Evolutionary conservation across 805 yeast species (phyloP), one percentile per base, ranked within the genome.

Genomic region (Nakazawaea populi): DNA sequence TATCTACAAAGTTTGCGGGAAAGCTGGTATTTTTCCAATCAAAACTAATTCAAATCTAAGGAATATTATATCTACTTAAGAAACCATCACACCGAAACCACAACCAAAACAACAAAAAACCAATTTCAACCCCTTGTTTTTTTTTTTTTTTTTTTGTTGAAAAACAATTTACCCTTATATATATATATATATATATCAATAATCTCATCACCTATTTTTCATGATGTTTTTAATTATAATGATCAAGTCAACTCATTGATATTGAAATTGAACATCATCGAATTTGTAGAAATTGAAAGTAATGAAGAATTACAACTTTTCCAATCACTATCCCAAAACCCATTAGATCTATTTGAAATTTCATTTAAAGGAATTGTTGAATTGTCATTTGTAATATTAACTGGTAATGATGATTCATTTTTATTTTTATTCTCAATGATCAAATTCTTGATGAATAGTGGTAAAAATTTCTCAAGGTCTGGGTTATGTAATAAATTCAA

Each of bases 321-420:
- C 14, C 46, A 38, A 39, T 53, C 56, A 18, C 28, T 51, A 30
- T 49, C 51, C 58, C 58, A 55, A 35, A 53, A 55, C 32, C 53
- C 43, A 28, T 38, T 42, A n/a, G 42, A 29, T 10, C 18, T 24
- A n/a, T 31, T n/a, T 6, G 27, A n/a, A 7, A 10, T 27, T 6
- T 30, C 11, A 11, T 42, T 18, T 32, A 11, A 9, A 2, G 35
- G 8, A 2, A 11, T 32, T 32, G 35, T 32, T 32, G 35, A 9
- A 32, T 32, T 32, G 11, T 32, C 35, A 32, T 32, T 32, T 9
- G 8, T 2, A 32, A 32, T 32, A 32, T 32, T 31, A 29, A 18
- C 12, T 24, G 29, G 5, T 30, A 29, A 3, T 18, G 24, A 18
- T 18, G 4, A 28, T 18, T 30, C 8, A 18, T n/a, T 9, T 37